A percentile compares a stretch with the other conserved stretches of the same genome.
phyloP scores from a whole-genome alignment of 306 rosid species.

The Fragaria nilgerrensis region DNA sequence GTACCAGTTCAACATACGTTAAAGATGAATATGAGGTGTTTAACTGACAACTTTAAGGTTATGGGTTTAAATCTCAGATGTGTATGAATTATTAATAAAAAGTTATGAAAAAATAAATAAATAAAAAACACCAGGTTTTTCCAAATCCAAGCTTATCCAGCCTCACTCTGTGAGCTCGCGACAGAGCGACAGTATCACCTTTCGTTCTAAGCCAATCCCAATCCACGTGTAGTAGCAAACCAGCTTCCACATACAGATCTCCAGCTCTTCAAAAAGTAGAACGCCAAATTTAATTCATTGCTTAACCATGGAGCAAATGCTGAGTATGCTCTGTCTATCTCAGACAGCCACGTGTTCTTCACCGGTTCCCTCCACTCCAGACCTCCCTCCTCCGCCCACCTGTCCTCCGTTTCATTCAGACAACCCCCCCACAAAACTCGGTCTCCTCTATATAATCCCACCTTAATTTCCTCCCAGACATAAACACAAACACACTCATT shows the following conservation, averaged over 20 bases:
- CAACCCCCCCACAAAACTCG: constrained; percentile 5
- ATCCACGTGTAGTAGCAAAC: neutral
- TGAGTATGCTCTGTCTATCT: neutral
- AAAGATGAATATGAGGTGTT: too few relatives aligned
- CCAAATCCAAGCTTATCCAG: neutral
- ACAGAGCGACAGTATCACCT: neutral
- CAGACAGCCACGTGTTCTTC: constrained; percentile 9
- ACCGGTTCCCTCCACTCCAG: neutral
- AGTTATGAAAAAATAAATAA: too few relatives aligned
- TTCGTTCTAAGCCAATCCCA: neutral
- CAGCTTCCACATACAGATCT: neutral
- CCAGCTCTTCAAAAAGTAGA: neutral
- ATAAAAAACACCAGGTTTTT: too few relatives aligned
- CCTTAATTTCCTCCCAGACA: constrained; percentile 5
- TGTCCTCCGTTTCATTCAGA: constrained; percentile 27
- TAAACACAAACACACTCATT: neutral
- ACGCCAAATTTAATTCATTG: neutral
- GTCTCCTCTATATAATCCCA: constrained; percentile 22
- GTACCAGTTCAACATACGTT: too few relatives aligned
- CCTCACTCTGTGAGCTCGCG: neutral
- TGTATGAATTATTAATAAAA: too few relatives aligned
- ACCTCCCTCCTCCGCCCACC: constrained; percentile 33
- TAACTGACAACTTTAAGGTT: too few relatives aligned
- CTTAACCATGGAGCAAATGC: neutral
- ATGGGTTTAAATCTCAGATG: too few relatives aligned